phyloP scores from a whole-genome alignment of 768 basidiomycete genomes.

The Omphalotus guepiniiformis region DNA sequence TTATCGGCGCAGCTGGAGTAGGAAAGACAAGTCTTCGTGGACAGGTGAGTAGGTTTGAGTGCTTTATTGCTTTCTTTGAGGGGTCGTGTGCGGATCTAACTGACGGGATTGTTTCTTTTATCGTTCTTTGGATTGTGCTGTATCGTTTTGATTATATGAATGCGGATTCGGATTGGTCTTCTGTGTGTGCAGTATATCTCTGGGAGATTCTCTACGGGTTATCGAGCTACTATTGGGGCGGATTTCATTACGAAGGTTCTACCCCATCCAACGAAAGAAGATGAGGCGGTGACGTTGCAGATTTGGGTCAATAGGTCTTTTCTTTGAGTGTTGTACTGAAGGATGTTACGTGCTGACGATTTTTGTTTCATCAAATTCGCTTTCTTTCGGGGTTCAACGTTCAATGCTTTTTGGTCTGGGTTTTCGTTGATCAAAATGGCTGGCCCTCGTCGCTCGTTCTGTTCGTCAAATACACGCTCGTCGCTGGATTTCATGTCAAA shows the following conservation, averaged over 20 bases:
- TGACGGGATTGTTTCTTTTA: background rate
- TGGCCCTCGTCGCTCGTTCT: slow-evolving; percentile 10
- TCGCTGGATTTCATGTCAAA: background rate
- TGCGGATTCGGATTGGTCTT: background rate
- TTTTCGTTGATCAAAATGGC: slow-evolving; percentile 31
- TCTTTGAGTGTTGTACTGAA: too few relatives aligned
- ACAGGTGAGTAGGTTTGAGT: slow-evolving; percentile 44
- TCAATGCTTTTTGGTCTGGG: background rate
- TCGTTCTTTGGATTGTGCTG: too few relatives aligned
- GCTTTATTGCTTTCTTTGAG: background rate
- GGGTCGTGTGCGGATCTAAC: too few relatives aligned
- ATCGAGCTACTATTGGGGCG: slow-evolving; percentile 85
- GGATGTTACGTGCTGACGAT: too few relatives aligned
- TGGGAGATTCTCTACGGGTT: slow-evolving; percentile 68
- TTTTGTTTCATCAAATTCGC: too few relatives aligned
- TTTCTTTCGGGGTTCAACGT: too few relatives aligned
- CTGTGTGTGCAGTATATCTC: slow-evolving; percentile 66
- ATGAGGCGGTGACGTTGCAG: slow-evolving; percentile 61
- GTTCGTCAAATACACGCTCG: background rate
- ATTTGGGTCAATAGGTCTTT: slow-evolving; percentile 48
- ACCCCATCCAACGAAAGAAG: slow-evolving; percentile 51
- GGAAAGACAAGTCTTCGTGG: slow-evolving; percentile 80
- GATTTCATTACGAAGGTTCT: slow-evolving; percentile 81
- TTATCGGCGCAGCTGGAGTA: slow-evolving; percentile 80
- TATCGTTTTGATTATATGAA: too few relatives aligned